phyloP scores from a whole-genome alignment of 2,329 filamentous ascomycete genomes.

The Fusarium sp. region DNA sequence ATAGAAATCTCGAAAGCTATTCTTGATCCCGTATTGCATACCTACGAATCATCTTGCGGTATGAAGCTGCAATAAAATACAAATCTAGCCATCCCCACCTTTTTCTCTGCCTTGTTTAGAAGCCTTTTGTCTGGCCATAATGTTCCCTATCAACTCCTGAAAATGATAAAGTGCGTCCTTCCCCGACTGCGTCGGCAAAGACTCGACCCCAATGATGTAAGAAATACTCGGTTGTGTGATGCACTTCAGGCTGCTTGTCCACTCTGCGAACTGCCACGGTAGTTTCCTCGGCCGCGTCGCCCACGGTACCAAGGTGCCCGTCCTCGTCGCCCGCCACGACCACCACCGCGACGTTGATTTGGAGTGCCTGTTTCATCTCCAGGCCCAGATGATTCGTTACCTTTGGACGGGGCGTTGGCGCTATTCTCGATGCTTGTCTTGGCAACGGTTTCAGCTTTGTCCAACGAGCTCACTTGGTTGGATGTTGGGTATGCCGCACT shows the following conservation, averaged over 20 bases:
- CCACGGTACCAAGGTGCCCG: slow-evolving; percentile 44
- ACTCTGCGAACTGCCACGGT: slow-evolving; percentile 17
- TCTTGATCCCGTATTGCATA: neutral
- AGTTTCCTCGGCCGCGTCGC: slow-evolving; percentile 42
- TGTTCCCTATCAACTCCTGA: slow-evolving; percentile 1
- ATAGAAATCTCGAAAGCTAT: slow-evolving; percentile 40
- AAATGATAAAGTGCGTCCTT: neutral
- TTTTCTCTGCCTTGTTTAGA: neutral
- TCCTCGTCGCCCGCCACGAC: slow-evolving; percentile 44
- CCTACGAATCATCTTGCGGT: neutral
- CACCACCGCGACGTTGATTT: slow-evolving; percentile 20
- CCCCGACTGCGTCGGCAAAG: neutral
- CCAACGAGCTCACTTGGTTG: neutral
- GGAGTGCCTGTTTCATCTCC: slow-evolving; percentile 4
- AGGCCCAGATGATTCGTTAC: slow-evolving; percentile 25
- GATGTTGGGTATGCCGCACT: slow-evolving; percentile 2
- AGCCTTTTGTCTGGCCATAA: slow-evolving; percentile 20
- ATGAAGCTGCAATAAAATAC: neutral
- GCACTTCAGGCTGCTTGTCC: slow-evolving; percentile 9
- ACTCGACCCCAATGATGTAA: slow-evolving; percentile 3
- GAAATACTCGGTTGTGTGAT: neutral
- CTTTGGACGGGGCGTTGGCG: neutral
- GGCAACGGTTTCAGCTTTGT: neutral
- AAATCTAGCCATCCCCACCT: neutral
- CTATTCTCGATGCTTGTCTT: slow-evolving; percentile 1